Evolutionary conservation across 2,329 filamentous ascomycete genomes (phyloP).

Genomic region (Emmonsiellopsis sp.): DNA sequence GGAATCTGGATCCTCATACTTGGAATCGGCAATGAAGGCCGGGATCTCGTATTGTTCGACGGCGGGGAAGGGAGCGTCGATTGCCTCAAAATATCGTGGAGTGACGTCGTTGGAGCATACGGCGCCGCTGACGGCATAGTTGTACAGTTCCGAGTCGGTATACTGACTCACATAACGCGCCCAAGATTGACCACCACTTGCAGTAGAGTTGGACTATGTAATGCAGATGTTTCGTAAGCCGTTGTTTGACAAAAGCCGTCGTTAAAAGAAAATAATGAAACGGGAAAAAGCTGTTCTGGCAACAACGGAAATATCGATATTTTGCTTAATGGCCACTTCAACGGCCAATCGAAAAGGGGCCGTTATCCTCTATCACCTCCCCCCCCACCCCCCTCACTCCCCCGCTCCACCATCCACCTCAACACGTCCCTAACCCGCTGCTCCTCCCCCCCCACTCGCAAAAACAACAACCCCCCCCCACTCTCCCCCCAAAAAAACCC

Average conservation of each 20-base stretch:
- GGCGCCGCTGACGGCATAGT: slow-evolving; percentile 66
- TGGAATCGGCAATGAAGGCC: slow-evolving; percentile 21
- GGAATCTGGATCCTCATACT: slow-evolving; percentile 9
- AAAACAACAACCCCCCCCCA: no score
- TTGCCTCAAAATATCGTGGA: slow-evolving; percentile 42
- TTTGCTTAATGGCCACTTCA: no score
- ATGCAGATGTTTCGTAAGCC: not conserved
- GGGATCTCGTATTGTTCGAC: slow-evolving; percentile 54
- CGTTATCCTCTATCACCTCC: no score
- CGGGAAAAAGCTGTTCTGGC: not conserved
- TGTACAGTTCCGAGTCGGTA: slow-evolving; percentile 42
- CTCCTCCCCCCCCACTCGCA: no score
- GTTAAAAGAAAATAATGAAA: not conserved
- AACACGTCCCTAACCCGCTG: no score
- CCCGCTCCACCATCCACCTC: no score
- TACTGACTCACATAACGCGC: slow-evolving; percentile 54
- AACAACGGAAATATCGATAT: no score
- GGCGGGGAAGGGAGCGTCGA: slow-evolving; percentile 51
- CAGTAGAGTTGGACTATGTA: slow-evolving; percentile 39
- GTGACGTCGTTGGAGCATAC: slow-evolving; percentile 63
- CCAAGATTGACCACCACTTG: slow-evolving; percentile 61
- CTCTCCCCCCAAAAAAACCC: no score
- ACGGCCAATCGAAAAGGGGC: no score
- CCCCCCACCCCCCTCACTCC: no score
- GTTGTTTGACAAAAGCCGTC: not conserved